Base-by-base conservation (phyloP, 2,329 filamentous ascomycete genomes). In the Salinomyces thailandicus region DNA sequence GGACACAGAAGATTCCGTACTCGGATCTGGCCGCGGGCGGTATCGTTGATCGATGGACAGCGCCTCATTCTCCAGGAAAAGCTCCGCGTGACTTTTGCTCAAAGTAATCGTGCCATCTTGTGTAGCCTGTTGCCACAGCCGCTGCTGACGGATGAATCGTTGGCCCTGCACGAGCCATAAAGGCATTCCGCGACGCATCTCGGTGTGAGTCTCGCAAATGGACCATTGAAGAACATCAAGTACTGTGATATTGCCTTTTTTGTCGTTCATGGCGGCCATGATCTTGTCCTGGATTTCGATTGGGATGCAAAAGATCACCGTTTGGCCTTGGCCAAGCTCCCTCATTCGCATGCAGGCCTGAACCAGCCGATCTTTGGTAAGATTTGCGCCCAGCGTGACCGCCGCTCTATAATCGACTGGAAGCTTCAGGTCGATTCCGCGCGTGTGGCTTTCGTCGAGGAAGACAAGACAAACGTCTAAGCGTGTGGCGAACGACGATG, bases 261-360 rank as follows among this genome's bases (percentile, higher is more conserved):
- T 9, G 48, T 55, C 37, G 8, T 16, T 7, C 15, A 15, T 35
- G 16, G 2, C 57, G 5, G 13, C 45, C 0, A 53, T 40, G 12
- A 82, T 76, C 39, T 72, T 73, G 0, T 50, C 55, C 8, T 70
- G 58, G 3, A 84, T 74, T 39, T 85, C 80, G 1, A 63, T 50
- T 0, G 75, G 68, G 1, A 76, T 57, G 36, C 68, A 73, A 34
- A 83, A 83, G 0, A 72, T 60, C 0, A 85, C 68, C 0, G 73
- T 75, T 45, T 86, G 80, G 0, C 78, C 78, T 2, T 73, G 59
- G 0, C 78, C 81, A 0, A 87, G 64, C 40, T 78, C 73, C 8
- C 80, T 58, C 71, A 85, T 76, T n/a, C 81, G 58, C 76, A 81
- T 36, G 15, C 26, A 18, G 75, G 75, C 78, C 68, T 86, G 81